phyloP scores from a whole-genome alignment of 2,329 filamentous ascomycete species.

The Aspergillus pseudotamarii region DNA sequence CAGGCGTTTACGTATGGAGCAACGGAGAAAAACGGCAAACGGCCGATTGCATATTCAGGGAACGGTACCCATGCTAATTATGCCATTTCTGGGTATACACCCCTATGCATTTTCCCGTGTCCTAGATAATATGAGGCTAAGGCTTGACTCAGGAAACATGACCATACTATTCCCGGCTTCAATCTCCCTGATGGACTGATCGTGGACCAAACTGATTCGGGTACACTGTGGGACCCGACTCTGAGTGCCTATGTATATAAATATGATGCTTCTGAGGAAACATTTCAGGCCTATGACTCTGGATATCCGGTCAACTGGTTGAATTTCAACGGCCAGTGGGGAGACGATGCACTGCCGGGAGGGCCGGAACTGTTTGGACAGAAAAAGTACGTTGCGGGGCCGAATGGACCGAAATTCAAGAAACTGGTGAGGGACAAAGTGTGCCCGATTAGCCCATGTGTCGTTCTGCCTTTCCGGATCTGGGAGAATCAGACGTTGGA shows the following conservation, averaged over 20 bases:
- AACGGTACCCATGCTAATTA: constrained; percentile 69
- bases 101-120: not conserved
- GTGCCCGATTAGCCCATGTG: constrained; percentile 57
- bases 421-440: constrained; percentile 57
- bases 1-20: constrained; percentile 64
- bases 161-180: constrained; percentile 64
- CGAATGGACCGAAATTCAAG: constrained; percentile 65
- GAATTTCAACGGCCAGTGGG: constrained; percentile 62
- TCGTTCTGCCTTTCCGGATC: constrained; percentile 42
- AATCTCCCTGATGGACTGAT: constrained; percentile 59
- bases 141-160: constrained; percentile 51
- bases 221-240: constrained; percentile 63
- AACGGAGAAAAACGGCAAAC: constrained; percentile 55
- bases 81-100: constrained; percentile 52
- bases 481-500: constrained; percentile 15
- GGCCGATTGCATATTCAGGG: constrained; percentile 61
- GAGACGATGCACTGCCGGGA: constrained; percentile 60
- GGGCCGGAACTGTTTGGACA: constrained; percentile 56
- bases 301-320: constrained; percentile 57
- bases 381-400: constrained; percentile 60
- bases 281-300: constrained; percentile 53
- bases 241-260: constrained; percentile 59
- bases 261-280: constrained; percentile 47
- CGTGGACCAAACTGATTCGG: constrained; percentile 58
- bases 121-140: not conserved